phyloP scores from a whole-genome alignment of 148 eudicot species.

The Fagopyrum esculentum region DNA sequence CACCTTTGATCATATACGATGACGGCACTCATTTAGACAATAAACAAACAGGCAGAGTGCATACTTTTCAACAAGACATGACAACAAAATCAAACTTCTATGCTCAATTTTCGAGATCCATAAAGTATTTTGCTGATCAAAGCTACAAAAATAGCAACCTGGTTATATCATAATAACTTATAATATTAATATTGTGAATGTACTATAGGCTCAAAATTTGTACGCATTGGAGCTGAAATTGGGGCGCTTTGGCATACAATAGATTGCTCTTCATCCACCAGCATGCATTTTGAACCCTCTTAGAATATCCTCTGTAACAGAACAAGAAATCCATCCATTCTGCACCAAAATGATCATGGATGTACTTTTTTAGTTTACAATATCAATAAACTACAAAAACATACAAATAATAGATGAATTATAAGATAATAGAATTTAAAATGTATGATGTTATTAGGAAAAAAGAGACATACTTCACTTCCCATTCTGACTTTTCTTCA shows the following conservation, averaged over 20 bases:
- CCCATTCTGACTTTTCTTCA: conserved; percentile 62
- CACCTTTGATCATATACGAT: too few relatives aligned
- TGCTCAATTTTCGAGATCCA: too few relatives aligned
- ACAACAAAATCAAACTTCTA: too few relatives aligned
- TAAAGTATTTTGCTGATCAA: too few relatives aligned
- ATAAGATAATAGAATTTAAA: background rate
- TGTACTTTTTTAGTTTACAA: background rate
- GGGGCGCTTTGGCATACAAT: conserved; percentile 63
- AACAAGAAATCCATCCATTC: conserved; percentile 86
- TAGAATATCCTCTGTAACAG: conserved; percentile 77
- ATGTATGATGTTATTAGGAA: background rate
- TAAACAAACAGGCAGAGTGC: too few relatives aligned
- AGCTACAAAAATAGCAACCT: too few relatives aligned
- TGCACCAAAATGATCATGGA: conserved; percentile 19
- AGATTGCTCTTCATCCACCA: conserved; percentile 69
- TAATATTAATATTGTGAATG: too few relatives aligned
- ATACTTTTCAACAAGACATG: too few relatives aligned
- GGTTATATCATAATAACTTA: too few relatives aligned
- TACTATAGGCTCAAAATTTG: too few relatives aligned
- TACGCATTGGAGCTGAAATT: conserved; percentile 65
- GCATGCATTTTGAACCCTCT: conserved; percentile 81
- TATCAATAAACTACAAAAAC: background rate
- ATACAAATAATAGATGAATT: background rate
- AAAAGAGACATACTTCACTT: conserved; percentile 20
- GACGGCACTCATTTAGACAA: too few relatives aligned